Evolutionary conservation across 345 rosid genomes (phyloP), one percentile per base, ranked within the genome.

Genomic region (Brassica nigra): DNA sequence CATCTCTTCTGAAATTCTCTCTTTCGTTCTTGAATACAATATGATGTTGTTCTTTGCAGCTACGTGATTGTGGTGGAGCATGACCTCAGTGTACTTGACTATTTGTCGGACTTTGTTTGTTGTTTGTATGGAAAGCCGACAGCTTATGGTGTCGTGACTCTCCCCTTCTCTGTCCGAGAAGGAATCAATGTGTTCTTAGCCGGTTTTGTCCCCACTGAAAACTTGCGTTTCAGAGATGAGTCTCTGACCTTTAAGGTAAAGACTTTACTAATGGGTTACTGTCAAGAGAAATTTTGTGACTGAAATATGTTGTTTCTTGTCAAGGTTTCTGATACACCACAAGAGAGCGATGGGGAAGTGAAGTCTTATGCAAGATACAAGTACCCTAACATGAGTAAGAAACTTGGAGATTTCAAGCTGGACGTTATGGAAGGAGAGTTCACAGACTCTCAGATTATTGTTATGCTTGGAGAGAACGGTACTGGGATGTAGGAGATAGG

Each of bases 161-260:
- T 52, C 57, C 57, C 57, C 57, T 52, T 52, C 57, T 52, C 57
- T 52, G 57, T 52, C 57, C 57, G 57, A 52, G 57, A 52, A 52
- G 57, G 57, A 4, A 52, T 52, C 57, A 52, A 52, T 52, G 57
- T 52, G 20, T 52, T 52, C 57, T 52, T 52, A n/a, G 57, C 57
- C 0, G 57, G 57, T 52, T 52, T 52, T 52, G 57, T 52, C 57
- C 57, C 57, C 57, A 52, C 57, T 5, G 57, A 52, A 14, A 52
- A 52, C 57, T 52, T 52, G 57, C 57, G 57, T 52, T 52, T 52
- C 1, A 52, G 57, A n/a, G 57, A 52, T 52, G 57, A 52, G 57
- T 52, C 57, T 52, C 20, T 52, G 57, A 52, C 57, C 57, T 52
- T 52, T n/a, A 52, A 52, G 57, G 55, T 49, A n/a, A 49, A 16